These are phyloP conservation scores for Friedmanniomyces simplex DNA, from an alignment of 495 filamentous ascomycete species.

Conservation along the genomic window DNA sequence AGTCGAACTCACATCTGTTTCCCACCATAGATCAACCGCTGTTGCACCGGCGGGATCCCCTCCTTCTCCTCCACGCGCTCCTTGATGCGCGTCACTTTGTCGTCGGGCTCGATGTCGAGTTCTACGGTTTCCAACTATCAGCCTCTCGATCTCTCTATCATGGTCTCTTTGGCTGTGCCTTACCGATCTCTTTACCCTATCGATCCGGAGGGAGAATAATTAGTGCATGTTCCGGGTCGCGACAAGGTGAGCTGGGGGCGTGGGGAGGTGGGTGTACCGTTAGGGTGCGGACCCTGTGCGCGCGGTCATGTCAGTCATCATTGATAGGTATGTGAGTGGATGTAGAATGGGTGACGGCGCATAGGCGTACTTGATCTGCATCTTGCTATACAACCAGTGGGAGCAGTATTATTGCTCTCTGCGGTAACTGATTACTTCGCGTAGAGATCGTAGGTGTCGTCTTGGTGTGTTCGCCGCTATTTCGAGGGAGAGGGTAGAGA, in stretches of 20 bases:
- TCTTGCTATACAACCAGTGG: neutral
- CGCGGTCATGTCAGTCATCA: neutral
- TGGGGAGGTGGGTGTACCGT: conserved; percentile 35
- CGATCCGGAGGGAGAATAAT: neutral
- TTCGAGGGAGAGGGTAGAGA: too few relatives aligned
- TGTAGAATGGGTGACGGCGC: neutral
- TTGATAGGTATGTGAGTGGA: neutral
- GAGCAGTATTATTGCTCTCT: neutral
- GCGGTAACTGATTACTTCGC: too few relatives aligned
- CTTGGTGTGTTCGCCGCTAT: too few relatives aligned
- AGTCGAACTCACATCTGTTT: conserved; percentile 79
- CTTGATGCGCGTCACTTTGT: conserved; percentile 78
- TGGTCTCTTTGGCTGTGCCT: neutral
- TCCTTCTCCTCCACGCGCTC: conserved; percentile 98
- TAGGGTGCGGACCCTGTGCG: conserved; percentile 82
- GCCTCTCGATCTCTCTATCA: neutral
- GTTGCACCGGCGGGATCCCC: conserved; percentile 94
- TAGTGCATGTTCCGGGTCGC: neutral
- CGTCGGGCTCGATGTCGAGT: conserved; percentile 86
- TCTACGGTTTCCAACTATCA: conserved; percentile 37
- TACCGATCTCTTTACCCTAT: conserved; percentile 72
- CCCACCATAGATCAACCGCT: conserved; percentile 88
- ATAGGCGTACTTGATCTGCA: conserved; percentile 19
- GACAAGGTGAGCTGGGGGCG: neutral
- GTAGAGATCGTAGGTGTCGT: too few relatives aligned